phyloP scores from a whole-genome alignment of 2,329 filamentous ascomycete species.

The Exophiala bonariae region DNA sequence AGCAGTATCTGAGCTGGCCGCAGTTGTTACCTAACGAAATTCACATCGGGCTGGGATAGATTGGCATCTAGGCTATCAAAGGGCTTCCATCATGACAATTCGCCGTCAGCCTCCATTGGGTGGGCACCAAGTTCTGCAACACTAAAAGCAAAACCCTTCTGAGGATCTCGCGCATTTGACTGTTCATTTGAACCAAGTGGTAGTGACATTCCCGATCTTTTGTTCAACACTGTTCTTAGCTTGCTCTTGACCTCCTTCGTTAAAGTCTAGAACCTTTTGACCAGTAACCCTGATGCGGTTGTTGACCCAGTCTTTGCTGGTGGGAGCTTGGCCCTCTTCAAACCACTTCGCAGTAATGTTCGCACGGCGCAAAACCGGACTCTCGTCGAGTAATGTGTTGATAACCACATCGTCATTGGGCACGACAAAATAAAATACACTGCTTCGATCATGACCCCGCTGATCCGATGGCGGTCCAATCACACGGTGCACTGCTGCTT shows the following conservation, averaged over 20 bases:
- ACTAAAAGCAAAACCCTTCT: too few species aligned
- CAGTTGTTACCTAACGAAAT: too few species aligned
- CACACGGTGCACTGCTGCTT: constrained; percentile 13
- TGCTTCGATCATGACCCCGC: constrained; percentile 9
- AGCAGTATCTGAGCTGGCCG: too few species aligned
- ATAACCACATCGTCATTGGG: constrained; percentile 45
- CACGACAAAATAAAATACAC: constrained; percentile 21
- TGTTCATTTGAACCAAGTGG: constrained; percentile 5
- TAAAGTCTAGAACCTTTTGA: background rate
- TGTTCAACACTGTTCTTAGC: background rate
- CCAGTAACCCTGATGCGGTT: constrained; percentile 10
- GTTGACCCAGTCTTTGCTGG: constrained; percentile 10
- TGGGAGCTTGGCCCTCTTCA: constrained; percentile 3
- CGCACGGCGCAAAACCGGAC: constrained; percentile 6
- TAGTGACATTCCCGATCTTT: constrained; percentile 7
- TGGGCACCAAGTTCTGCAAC: too few species aligned
- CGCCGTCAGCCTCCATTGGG: too few species aligned
- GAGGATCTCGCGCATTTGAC: background rate
- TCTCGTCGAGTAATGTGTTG: constrained; percentile 12
- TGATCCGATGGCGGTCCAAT: constrained; percentile 10
- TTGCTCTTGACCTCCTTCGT: background rate
- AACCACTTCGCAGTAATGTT: constrained; percentile 3
- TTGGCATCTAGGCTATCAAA: too few species aligned
- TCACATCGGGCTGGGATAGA: too few species aligned
- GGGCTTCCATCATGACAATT: too few species aligned